These are phyloP conservation scores for Prunus dulcis DNA, from an alignment of 306 rosid species.

Conservation along the genomic window DNA sequence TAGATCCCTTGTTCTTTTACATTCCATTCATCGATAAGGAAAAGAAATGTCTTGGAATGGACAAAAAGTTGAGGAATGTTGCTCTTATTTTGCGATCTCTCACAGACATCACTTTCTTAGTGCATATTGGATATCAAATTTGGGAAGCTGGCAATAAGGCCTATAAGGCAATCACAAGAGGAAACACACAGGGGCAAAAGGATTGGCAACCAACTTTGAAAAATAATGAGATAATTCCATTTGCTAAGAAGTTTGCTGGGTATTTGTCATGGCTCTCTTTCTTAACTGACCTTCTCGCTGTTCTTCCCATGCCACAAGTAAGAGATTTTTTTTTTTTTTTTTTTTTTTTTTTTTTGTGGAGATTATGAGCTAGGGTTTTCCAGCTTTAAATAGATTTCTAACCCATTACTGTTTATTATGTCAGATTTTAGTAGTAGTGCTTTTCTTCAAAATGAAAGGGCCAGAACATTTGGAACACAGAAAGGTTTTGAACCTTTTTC, in stretches of 20 bases:
- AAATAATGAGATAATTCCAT: too few species aligned
- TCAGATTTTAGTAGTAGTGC: conserved; percentile 8
- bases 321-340: too few species aligned
- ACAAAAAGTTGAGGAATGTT: neutral
- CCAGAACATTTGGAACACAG: neutral
- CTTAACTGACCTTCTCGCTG: conserved; percentile 22
- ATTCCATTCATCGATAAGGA: conserved; percentile 15
- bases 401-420: neutral
- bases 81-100: conserved; percentile 19
- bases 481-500: conserved; percentile 1
- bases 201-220: too few species aligned
- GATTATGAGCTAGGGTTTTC: neutral
- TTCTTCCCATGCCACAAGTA: conserved; percentile 34
- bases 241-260: too few species aligned
- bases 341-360: neutral
- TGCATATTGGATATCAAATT: conserved; percentile 13
- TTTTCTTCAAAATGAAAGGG: conserved; percentile 13
- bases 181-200: neutral
- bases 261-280: neutral
- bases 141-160: neutral
- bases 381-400: neutral
- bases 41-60: conserved; percentile 16
- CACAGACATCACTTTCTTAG: conserved; percentile 16
- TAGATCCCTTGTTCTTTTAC: conserved; percentile 36
- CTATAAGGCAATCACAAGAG: neutral